Conservation (phyloP, 2,329 filamentous ascomycete species). For the Chalaropsis thielavioides region DNA sequence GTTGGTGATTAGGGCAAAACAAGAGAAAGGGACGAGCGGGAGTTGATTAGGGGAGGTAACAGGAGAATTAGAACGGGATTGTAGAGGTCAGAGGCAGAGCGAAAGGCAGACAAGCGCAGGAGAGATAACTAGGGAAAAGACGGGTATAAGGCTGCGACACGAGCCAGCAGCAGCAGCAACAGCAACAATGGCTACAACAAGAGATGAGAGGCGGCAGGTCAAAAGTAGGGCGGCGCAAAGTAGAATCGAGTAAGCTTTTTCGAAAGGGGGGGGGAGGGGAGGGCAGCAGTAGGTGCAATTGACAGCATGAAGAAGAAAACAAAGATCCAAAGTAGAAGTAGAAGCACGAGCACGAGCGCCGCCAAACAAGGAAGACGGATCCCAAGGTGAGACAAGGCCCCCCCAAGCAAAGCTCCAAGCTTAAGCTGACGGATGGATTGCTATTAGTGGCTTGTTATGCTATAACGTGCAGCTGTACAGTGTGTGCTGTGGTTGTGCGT, state of each 20-base stretch:
- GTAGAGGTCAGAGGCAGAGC: background rate
- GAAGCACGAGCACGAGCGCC: background rate
- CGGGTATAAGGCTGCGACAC: background rate
- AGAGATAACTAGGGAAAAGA: background rate
- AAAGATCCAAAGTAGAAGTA: background rate
- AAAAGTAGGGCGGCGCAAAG: too few species aligned
- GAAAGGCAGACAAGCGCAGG: background rate
- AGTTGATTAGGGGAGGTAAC: background rate
- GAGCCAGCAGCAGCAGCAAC: background rate
- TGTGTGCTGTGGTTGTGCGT: background rate
- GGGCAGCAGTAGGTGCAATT: too few species aligned
- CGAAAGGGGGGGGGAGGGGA: too few species aligned
- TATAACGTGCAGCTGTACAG: background rate
- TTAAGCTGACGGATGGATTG: background rate
- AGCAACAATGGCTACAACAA: too few species aligned
- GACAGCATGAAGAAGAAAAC: background rate
- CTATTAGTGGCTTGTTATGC: conserved; percentile 1
- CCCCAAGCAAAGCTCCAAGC: background rate
- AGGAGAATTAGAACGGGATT: background rate
- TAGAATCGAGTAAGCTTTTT: too few species aligned
- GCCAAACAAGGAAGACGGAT: conserved; percentile 3
- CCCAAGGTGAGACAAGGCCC: conserved; percentile 1
- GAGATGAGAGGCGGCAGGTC: too few species aligned
- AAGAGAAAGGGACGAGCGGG: too few species aligned
- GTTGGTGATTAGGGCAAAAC: too few species aligned